Base-by-base conservation (phyloP, 169 alveolate species). In the Plasmodium vinckei region DNA sequence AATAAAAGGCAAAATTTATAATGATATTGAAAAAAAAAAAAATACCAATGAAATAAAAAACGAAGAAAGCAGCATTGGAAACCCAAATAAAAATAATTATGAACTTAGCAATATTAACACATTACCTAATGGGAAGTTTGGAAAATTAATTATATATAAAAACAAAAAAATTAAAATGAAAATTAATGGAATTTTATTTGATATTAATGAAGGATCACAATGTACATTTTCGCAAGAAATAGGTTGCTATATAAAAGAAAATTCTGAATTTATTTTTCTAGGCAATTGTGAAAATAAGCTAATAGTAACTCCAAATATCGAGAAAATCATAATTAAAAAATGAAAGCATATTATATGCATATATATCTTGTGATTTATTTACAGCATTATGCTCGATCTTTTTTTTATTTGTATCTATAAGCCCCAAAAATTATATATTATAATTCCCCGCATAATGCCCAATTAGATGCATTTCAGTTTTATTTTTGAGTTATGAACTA, bases 151-250 rank as follows among this genome's bases (percentile, higher is more conserved):
- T 57, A 63, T 84, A 21, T 84, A 84, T 72, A 84, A 84, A 57
- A 84, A 84, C 63, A 84, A 84, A 69, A 84, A 84, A 69, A 84
- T 84, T 39, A 84, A 84, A 84, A 84, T 84, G 91, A 84, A 87
- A 87, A 87, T 87, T 39, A 68, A 68, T 51, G 88, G 72, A 27
- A 73, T 73, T 4, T 10, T 73, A 13, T 87, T 87, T 67, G 92
- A 87, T 68, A 68, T 87, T 19, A 68, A 71, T 46, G 88, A 73
- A 73, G 92, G 92, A 44, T 87, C 92, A 3, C 82, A 54, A 21
- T 87, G 92, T 61, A 87, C 88, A 7, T 87, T 87, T 67, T 87
- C 92, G 23, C 92, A 87, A 87, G 92, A 87, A 42, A 68, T 87
- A 23, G 92, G 84, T 42, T 87, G 92, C 59, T 72, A 60, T 59